Conservation (phyloP, 2,329 filamentous ascomycete genomes). For the Emericellopsis cladophorae region DNA sequence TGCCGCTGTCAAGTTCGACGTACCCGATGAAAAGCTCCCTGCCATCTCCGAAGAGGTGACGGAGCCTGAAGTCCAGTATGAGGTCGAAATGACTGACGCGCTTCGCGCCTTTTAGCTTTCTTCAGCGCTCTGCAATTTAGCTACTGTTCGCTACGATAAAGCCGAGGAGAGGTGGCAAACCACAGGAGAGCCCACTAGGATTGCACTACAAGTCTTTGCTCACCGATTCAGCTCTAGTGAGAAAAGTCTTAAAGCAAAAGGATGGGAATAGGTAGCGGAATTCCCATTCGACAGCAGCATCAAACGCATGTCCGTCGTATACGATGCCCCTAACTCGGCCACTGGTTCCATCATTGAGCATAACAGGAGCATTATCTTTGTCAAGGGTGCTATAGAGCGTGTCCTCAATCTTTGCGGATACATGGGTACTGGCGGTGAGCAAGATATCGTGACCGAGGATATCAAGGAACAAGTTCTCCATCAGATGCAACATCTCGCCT, state of each 20-base stretch:
- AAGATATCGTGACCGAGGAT: constrained; percentile 34
- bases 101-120: constrained; percentile 39
- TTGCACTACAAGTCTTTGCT: constrained; percentile 64
- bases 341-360: constrained; percentile 22
- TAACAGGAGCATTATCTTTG: constrained; percentile 40
- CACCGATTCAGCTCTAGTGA: constrained; percentile 52
- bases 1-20: constrained; percentile 47
- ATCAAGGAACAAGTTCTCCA: constrained; percentile 34
- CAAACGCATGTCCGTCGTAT: constrained; percentile 72
- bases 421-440: constrained; percentile 27
- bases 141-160: constrained; percentile 43
- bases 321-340: constrained; percentile 33
- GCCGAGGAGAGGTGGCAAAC: constrained; percentile 50
- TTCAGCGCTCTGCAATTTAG: constrained; percentile 52
- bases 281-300: constrained; percentile 70
- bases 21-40: constrained; percentile 43
- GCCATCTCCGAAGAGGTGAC: constrained; percentile 13
- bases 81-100: constrained; percentile 34
- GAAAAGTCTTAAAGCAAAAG: constrained; percentile 33
- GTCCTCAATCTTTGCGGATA: constrained; percentile 42
- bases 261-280: constrained; percentile 55
- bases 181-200: constrained; percentile 61
- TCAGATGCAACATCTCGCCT: constrained; percentile 47
- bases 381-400: constrained; percentile 50
- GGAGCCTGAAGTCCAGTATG: constrained; percentile 16